Percentiles rank a stretch among this genome's conserved stretches.
These are phyloP conservation scores for Elongisporangium prolatum DNA, from an alignment of 352 stramenopile species.

Conservation along the genomic window DNA sequence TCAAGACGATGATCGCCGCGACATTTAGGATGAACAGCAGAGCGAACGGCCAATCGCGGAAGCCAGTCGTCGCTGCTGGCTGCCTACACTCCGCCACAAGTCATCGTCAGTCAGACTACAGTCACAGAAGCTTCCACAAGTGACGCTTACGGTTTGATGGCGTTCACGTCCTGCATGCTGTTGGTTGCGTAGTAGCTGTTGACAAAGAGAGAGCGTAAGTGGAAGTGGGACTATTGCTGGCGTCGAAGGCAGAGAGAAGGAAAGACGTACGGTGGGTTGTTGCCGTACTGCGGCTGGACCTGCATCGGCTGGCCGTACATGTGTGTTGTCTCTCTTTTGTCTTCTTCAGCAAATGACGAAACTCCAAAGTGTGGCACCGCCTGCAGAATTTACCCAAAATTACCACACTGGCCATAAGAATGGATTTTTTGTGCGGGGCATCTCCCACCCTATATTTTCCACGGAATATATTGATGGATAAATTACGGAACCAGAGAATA, in stretches of 20 bases:
- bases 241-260: constrained; percentile 3
- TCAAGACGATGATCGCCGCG: constrained; percentile 61
- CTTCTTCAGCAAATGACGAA: background rate
- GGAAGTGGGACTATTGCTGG: constrained; percentile 8
- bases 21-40: constrained; percentile 79
- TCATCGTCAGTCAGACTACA: background rate
- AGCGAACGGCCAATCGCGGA: constrained; percentile 76
- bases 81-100: constrained; percentile 1
- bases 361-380: background rate
- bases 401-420: background rate
- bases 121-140: background rate
- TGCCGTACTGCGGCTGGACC: constrained; percentile 16
- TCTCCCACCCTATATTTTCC: background rate
- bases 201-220: background rate
- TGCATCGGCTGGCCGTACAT: constrained; percentile 7
- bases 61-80: constrained; percentile 38
- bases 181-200: constrained; percentile 1
- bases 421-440: background rate
- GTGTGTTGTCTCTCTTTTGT: background rate
- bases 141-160: constrained; percentile 64
- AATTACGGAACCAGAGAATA: background rate
- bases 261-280: constrained; percentile 25
- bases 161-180: constrained; percentile 41
- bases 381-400: background rate
- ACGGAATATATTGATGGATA: background rate